Conservation (phyloP, 176 grass and related monocot species). For the Panicum miliaceum region DNA sequence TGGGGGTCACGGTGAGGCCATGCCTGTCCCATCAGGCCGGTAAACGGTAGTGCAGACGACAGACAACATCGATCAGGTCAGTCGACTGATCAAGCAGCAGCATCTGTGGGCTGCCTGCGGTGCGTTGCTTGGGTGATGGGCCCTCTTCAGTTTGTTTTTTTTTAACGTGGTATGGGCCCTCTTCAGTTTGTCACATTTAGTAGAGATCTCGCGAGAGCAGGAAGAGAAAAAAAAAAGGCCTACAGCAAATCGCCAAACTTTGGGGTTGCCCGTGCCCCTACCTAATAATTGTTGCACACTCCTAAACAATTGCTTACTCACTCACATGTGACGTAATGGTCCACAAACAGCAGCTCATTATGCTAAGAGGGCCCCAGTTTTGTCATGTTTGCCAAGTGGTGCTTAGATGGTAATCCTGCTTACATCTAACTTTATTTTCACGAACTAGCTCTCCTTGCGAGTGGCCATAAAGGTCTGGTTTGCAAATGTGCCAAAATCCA, state of each 20-base stretch:
- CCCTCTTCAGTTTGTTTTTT: constrained; percentile 18
- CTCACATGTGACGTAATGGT: constrained; percentile 51
- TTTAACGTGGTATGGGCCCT: neutral
- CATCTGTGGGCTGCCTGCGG: neutral
- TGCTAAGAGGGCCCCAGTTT: neutral
- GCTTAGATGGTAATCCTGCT: neutral
- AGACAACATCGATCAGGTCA: constrained; percentile 35
- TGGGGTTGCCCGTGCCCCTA: constrained; percentile 18
- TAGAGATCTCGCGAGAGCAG: neutral
- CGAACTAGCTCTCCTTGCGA: neutral
- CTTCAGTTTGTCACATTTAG: constrained; percentile 31
- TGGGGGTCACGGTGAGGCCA: constrained; percentile 32
- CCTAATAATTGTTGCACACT: constrained; percentile 42
- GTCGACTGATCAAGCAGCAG: constrained; percentile 8
- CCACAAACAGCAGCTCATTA: constrained; percentile 33
- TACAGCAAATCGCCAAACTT: constrained; percentile 41
- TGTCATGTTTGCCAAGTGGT: constrained; percentile 3
- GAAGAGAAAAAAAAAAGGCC: neutral
- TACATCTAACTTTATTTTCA: neutral
- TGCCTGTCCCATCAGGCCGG: constrained; percentile 26
- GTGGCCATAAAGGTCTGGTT: neutral
- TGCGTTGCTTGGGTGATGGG: neutral
- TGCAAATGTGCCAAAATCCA: neutral
- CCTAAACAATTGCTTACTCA: constrained; percentile 27
- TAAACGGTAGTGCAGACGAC: constrained; percentile 25